phyloP scores from a whole-genome alignment of 2,329 filamentous ascomycete species.

The Colletotrichum sansevieriae region DNA sequence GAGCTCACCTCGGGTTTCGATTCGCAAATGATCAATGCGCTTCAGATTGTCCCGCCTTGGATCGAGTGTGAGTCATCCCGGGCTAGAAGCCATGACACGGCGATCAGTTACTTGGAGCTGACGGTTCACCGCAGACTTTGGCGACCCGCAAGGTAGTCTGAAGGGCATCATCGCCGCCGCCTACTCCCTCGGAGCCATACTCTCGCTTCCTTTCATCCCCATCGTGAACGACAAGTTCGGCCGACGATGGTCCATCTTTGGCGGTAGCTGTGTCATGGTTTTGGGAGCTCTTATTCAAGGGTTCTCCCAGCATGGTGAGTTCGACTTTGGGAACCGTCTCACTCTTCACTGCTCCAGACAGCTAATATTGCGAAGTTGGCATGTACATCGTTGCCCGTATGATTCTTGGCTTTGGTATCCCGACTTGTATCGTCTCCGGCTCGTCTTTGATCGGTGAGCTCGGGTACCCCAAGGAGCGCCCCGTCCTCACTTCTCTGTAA shows the following conservation, averaged over 20 bases:
- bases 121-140: slow-evolving; percentile 54
- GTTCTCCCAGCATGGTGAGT: slow-evolving; percentile 59
- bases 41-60: slow-evolving; percentile 56
- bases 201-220: slow-evolving; percentile 69
- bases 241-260: slow-evolving; percentile 68
- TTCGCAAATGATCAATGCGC: slow-evolving; percentile 60
- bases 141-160: slow-evolving; percentile 56
- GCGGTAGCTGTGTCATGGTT: slow-evolving; percentile 67
- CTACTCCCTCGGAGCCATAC: slow-evolving; percentile 71
- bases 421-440: slow-evolving; percentile 69
- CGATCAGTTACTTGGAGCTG: slow-evolving; percentile 33
- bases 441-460: slow-evolving; percentile 72
- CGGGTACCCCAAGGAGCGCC: slow-evolving; percentile 70
- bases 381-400: slow-evolving; percentile 73
- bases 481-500: slow-evolving; percentile 66
- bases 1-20: slow-evolving; percentile 64
- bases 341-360: neutral
- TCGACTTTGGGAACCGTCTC: too few relatives aligned
- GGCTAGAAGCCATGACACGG: neutral
- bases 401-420: slow-evolving; percentile 71
- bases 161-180: slow-evolving; percentile 69
- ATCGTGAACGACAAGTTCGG: slow-evolving; percentile 67
- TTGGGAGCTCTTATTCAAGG: slow-evolving; percentile 68
- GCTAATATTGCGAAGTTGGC: slow-evolving; percentile 45
- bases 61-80: slow-evolving; percentile 48